These are phyloP conservation scores for Trapa incisa DNA, from an alignment of 345 rosid species.

Conservation along the genomic window DNA sequence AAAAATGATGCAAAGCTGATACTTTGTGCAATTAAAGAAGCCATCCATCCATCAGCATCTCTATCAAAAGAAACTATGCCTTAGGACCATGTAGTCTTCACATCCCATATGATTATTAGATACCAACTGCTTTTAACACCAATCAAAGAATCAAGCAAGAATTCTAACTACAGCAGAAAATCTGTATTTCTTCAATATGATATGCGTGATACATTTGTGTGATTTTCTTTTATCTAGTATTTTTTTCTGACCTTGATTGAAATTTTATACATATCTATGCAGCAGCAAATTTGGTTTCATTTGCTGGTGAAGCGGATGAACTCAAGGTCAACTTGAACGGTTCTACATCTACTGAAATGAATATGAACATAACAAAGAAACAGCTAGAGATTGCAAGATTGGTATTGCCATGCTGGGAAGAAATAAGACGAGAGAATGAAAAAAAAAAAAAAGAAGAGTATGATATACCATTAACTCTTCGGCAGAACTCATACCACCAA, in stretches of 20 bases:
- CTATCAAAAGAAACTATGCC: neutral
- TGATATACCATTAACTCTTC: conserved; percentile 29
- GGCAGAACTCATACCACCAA: conserved; percentile 40
- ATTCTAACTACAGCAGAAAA: neutral
- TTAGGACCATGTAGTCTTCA: neutral
- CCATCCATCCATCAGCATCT: neutral
- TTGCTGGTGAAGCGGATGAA: neutral
- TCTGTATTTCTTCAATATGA: neutral
- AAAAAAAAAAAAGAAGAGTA: conserved; percentile 7
- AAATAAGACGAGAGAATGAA: neutral
- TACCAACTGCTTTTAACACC: neutral
- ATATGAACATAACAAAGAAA: neutral
- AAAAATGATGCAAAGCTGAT: neutral
- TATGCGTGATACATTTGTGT: neutral
- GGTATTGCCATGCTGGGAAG: neutral
- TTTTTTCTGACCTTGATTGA: neutral
- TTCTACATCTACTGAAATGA: neutral
- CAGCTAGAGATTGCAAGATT: neutral
- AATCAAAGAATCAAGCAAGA: neutral
- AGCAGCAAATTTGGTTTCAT: neutral
- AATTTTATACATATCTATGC: neutral
- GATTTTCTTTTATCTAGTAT: neutral
- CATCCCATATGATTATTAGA: neutral
- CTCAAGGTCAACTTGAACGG: neutral
- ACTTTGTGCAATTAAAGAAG: neutral